phyloP scores from a whole-genome alignment of 306 rosid species.

The Boehmeria nivea region DNA sequence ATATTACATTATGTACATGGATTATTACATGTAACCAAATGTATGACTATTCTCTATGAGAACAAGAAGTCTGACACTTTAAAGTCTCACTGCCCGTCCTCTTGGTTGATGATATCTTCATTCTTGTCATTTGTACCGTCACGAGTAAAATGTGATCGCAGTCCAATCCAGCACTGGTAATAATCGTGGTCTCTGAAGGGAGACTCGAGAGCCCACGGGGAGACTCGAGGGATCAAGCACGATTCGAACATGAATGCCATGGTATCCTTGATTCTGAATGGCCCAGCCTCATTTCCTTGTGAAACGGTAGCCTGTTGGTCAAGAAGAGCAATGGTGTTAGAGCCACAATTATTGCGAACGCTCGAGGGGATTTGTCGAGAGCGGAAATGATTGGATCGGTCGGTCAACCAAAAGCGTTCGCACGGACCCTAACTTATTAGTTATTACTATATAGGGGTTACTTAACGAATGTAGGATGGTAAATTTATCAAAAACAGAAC shows the following conservation, averaged over 20 bases:
- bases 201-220: constrained; percentile 72
- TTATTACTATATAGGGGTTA: too few species aligned
- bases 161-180: constrained; percentile 90
- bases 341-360: too few species aligned
- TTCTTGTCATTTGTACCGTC: constrained; percentile 8
- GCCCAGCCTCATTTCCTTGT: constrained; percentile 58
- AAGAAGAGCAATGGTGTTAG: background rate
- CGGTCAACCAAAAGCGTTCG: too few species aligned
- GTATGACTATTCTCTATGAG: too few species aligned
- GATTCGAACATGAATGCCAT: constrained; percentile 98
- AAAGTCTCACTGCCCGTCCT: constrained; percentile 6
- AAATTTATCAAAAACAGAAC: too few species aligned
- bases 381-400: too few species aligned
- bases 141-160: constrained; percentile 58
- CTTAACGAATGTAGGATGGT: too few species aligned
- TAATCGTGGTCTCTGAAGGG: constrained; percentile 73
- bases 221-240: constrained; percentile 67
- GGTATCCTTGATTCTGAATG: constrained; percentile 53
- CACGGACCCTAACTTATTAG: too few species aligned
- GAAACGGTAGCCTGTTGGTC: constrained; percentile 60
- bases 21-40: background rate
- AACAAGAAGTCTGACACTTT: constrained; percentile 3
- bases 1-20: too few species aligned
- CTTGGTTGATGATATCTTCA: constrained; percentile 4
- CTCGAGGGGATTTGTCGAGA: too few species aligned